Evolutionary conservation across 768 basidiomycete species (phyloP), one percentile per base, ranked within the genome.

Genomic region (Collybiopsis luxurians): DNA sequence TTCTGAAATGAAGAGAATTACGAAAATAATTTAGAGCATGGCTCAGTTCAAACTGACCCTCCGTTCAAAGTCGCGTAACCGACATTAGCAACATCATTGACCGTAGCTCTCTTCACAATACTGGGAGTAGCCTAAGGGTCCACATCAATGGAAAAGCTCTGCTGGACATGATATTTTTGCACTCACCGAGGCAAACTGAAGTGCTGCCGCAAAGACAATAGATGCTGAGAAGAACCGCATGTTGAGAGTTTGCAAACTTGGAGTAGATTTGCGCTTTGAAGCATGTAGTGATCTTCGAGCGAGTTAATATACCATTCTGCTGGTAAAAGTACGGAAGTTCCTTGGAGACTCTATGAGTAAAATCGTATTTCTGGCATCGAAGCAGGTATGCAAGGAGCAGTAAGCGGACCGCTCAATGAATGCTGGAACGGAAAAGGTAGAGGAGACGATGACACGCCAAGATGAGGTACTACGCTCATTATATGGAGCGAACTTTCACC

Each of bases 61-160:
- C 64, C 64, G 56, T 65, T 65, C 51, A 65, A 55, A 21, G 64
- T 65, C 2, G 75, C 76, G 49, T 75, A 78, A 44, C 76, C 75
- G 42, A 78, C 30, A 53, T 58, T 71, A 10, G 74, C 75, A 21
- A 72, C 67, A 60, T 78, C 76, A 42, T 62, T 60, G 34, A 66
- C 63, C 1, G 77, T 65, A 3, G 74, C 75, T 31, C 76, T 68
- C 62, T 74, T 76, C 38, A 63, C 65, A 39, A 55, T 17, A 24
- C 19, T 23, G 13, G 53, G 53, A 45, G 40, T 44, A n/a, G 53
- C 53, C 53, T 55, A 23, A 21, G 27, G 13, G 26, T 3, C 26
- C 17, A 21, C 13, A 4, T 28, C 24, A 13, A 30, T 36, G 7
- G 36, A 34, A n/a, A 23, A 21, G n/a, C 13, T 1, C 6, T 26